phyloP scores from a whole-genome alignment of 768 basidiomycete genomes.

The Sporobolomyces pararoseus region DNA sequence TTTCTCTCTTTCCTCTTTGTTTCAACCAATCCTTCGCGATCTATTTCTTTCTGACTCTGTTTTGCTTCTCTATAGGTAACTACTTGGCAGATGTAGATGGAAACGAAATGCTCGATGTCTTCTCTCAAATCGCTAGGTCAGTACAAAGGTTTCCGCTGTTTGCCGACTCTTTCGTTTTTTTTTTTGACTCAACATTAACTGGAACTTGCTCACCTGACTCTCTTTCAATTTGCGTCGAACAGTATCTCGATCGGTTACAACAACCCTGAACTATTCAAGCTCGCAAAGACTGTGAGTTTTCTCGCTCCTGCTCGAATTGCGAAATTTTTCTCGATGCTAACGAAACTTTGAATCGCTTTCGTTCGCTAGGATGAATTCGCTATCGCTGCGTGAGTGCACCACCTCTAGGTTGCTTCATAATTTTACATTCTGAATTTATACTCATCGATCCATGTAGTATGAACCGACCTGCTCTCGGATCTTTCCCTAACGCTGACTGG shows the following conservation, averaged over 20 bases:
- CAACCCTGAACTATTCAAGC: slow-evolving; percentile 47
- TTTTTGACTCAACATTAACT: not conserved
- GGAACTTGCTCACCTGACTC: not conserved
- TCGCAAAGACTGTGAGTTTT: slow-evolving; percentile 45
- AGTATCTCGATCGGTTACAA: slow-evolving; percentile 52
- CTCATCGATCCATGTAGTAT: slow-evolving; percentile 30
- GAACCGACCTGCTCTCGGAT: slow-evolving; percentile 52
- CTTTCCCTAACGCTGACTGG: slow-evolving; percentile 51
- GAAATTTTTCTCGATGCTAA: not conserved
- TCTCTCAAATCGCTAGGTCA: slow-evolving; percentile 48
- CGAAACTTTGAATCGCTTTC: not conserved
- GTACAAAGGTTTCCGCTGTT: too few species aligned
- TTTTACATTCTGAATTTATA: not conserved
- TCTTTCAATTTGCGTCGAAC: slow-evolving; percentile 8
- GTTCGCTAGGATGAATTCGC: slow-evolving; percentile 48
- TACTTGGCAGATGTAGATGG: slow-evolving; percentile 53
- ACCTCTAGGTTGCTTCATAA: not conserved
- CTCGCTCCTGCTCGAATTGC: not conserved
- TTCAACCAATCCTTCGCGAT: slow-evolving; percentile 13
- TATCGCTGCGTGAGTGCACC: slow-evolving; percentile 45
- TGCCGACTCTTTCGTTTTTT: too few species aligned
- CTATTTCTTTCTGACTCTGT: not conserved
- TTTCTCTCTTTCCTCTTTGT: not conserved
- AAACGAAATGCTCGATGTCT: slow-evolving; percentile 51
- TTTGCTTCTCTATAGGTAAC: slow-evolving; percentile 44